Percentiles rank a stretch among this genome's conserved stretches.
Evolutionary conservation across 164 flowering plant genomes (phyloP).

Genomic region (Magnolia officinalis): DNA sequence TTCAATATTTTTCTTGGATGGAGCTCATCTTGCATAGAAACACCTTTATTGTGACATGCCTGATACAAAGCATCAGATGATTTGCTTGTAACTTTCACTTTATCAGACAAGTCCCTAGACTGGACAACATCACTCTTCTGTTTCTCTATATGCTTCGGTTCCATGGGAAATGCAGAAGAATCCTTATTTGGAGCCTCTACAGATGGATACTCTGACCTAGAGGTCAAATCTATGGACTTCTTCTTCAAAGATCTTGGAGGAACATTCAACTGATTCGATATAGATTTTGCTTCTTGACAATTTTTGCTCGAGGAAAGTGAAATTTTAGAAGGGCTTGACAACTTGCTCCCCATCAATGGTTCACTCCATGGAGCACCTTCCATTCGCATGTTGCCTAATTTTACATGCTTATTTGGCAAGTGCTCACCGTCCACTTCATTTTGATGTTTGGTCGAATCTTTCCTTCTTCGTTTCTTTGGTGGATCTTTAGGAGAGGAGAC

Average conservation of each 20-base stretch:
- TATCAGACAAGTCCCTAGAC: constrained; percentile 34
- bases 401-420: constrained; percentile 46
- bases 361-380: constrained; percentile 41
- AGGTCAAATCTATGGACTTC: constrained; percentile 45
- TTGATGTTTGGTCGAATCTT: constrained; percentile 43
- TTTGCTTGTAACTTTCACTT: constrained; percentile 38
- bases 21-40: constrained; percentile 28
- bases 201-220: constrained; percentile 29
- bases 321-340: constrained; percentile 29
- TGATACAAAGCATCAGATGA: constrained; percentile 33
- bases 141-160: constrained; percentile 41
- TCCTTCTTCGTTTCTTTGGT: constrained; percentile 79
- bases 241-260: constrained; percentile 34
- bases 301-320: constrained; percentile 25
- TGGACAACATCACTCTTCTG: constrained; percentile 33
- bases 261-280: constrained; percentile 26
- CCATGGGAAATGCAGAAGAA: constrained; percentile 25
- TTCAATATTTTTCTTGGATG: constrained; percentile 31
- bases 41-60: constrained; percentile 35
- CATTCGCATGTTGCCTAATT: constrained; percentile 36
- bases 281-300: constrained; percentile 31
- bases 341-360: constrained; percentile 28
- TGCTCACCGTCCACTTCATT: constrained; percentile 41
- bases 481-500: constrained; percentile 41
- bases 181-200: constrained; percentile 36